A percentile compares a stretch with the other conserved stretches of the same genome.
Evolutionary conservation across 2,329 filamentous ascomycete genomes (phyloP).

Genomic region (Dothideomycetidae sp.): DNA sequence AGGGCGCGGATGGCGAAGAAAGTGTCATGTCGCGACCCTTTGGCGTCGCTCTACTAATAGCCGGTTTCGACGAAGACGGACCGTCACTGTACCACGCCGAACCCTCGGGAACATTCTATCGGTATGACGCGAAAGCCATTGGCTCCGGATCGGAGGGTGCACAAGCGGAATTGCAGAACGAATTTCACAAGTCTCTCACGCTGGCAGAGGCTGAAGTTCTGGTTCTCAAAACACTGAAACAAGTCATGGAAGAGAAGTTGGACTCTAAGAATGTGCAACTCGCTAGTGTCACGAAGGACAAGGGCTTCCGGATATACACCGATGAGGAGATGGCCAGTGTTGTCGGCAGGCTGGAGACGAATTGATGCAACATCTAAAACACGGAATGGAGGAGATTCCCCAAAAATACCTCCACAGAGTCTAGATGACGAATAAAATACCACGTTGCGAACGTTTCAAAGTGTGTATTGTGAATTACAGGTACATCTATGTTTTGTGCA

Average conservation of each 20-base stretch:
- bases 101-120: slow-evolving; percentile 95
- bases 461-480: background rate
- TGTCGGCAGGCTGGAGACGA: slow-evolving; percentile 58
- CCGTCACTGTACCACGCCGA: slow-evolving; percentile 96
- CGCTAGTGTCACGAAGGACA: slow-evolving; percentile 93
- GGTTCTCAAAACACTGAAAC: slow-evolving; percentile 94
- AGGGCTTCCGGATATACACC: slow-evolving; percentile 95
- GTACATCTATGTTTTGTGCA: background rate
- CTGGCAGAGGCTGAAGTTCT: slow-evolving; percentile 86
- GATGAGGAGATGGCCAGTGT: slow-evolving; percentile 94
- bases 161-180: slow-evolving; percentile 94
- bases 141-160: slow-evolving; percentile 94
- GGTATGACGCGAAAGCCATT: slow-evolving; percentile 97
- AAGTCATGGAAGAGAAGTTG: slow-evolving; percentile 99
- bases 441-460: background rate
- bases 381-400: background rate
- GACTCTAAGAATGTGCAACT: slow-evolving; percentile 98
- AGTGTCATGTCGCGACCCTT: slow-evolving; percentile 98
- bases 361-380: slow-evolving; percentile 24
- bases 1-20: slow-evolving; percentile 83
- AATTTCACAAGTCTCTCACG: slow-evolving; percentile 96
- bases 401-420: too few species aligned
- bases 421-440: too few species aligned
- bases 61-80: slow-evolving; percentile 92
- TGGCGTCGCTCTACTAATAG: slow-evolving; percentile 90